A percentile compares a stretch with the other conserved stretches of the same genome.
Conservation (phyloP, 192 early-diverging fungal species). For the Dimargaris cristalligena region DNA sequence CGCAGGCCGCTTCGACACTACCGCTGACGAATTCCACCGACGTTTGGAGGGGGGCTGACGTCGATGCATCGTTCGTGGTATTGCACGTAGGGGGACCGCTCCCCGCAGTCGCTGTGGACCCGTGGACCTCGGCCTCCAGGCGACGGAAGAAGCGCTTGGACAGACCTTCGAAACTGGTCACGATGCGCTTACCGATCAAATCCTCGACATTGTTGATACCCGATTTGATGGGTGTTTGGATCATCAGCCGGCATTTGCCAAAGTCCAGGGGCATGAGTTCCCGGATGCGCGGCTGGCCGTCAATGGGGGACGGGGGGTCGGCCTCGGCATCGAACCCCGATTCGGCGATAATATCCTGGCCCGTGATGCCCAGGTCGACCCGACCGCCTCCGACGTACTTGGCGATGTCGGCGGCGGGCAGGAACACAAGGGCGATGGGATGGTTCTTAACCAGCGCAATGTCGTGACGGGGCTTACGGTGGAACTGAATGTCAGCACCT, state of each 20-base stretch:
- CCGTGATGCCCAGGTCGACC: conserved; percentile 93
- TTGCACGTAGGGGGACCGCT: too few relatives aligned
- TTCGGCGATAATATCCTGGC: conserved; percentile 89
- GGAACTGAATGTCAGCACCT: conserved; percentile 91
- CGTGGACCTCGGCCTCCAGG: conserved; percentile 41
- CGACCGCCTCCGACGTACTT: conserved; percentile 91
- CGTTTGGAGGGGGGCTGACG: conserved; percentile 34
- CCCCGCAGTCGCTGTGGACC: too few relatives aligned
- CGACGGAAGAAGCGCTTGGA: conserved; percentile 48
- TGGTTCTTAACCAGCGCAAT: conserved; percentile 90
- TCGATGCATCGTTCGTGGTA: conserved; percentile 16
- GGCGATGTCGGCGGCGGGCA: conserved; percentile 90
- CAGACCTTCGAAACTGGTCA: conserved; percentile 75
- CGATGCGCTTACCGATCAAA: conserved; percentile 82
- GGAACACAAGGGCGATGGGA: conserved; percentile 84
- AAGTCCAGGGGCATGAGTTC: conserved; percentile 70
- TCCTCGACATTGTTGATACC: conserved; percentile 32
- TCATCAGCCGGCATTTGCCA: conserved; percentile 80
- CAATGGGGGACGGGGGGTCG: conserved; percentile 7
- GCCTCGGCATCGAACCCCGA: conserved; percentile 50
- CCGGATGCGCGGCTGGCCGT: conserved; percentile 8
- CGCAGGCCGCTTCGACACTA: conserved; percentile 91
- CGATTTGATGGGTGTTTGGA: conserved; percentile 68
- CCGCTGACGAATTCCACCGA: conserved; percentile 77
- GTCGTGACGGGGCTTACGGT: conserved; percentile 86